A percentile compares a stretch with the other conserved stretches of the same genome.
Evolutionary conservation across 2,329 filamentous ascomycete species (phyloP).

Genomic region (Paecilomyces sp.): DNA sequence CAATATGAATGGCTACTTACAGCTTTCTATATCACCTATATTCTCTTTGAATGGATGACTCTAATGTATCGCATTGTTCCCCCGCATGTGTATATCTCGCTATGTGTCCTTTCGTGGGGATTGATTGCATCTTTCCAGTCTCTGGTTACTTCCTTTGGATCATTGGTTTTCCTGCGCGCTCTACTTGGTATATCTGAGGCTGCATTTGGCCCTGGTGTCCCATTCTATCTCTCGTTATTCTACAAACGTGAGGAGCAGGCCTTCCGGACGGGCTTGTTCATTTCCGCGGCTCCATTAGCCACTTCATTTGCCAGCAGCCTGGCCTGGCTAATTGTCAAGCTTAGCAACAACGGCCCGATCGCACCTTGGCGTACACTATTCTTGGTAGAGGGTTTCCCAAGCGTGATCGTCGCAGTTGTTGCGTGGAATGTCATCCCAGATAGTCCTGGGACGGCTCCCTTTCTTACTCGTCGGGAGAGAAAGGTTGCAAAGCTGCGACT

Average conservation of each 20-base stretch:
- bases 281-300: slow-evolving; percentile 62
- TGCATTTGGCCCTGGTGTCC: slow-evolving; percentile 56
- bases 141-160: slow-evolving; percentile 56
- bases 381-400: slow-evolving; percentile 77
- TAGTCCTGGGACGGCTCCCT: slow-evolving; percentile 58
- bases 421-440: slow-evolving; percentile 74
- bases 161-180: slow-evolving; percentile 40
- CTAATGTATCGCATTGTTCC: slow-evolving; percentile 54
- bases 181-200: slow-evolving; percentile 52
- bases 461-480: slow-evolving; percentile 56
- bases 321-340: slow-evolving; percentile 66
- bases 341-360: slow-evolving; percentile 60
- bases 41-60: slow-evolving; percentile 61
- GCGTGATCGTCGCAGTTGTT: slow-evolving; percentile 63
- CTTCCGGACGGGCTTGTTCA: slow-evolving; percentile 76
- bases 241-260: slow-evolving; percentile 66
- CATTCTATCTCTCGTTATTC: slow-evolving; percentile 59
- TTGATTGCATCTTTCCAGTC: slow-evolving; percentile 68
- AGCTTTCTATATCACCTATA: slow-evolving; percentile 58
- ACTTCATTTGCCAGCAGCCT: slow-evolving; percentile 67
- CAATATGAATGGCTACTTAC: slow-evolving; percentile 58
- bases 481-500: slow-evolving; percentile 66
- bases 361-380: slow-evolving; percentile 83
- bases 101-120: slow-evolving; percentile 69
- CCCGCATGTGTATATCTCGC: slow-evolving; percentile 53